Percentiles rank a stretch among this genome's conserved stretches.
These are phyloP conservation scores for Albatrellus sp. DNA, from an alignment of 1,284 basidiomycete genomes.

Conservation along the genomic window DNA sequence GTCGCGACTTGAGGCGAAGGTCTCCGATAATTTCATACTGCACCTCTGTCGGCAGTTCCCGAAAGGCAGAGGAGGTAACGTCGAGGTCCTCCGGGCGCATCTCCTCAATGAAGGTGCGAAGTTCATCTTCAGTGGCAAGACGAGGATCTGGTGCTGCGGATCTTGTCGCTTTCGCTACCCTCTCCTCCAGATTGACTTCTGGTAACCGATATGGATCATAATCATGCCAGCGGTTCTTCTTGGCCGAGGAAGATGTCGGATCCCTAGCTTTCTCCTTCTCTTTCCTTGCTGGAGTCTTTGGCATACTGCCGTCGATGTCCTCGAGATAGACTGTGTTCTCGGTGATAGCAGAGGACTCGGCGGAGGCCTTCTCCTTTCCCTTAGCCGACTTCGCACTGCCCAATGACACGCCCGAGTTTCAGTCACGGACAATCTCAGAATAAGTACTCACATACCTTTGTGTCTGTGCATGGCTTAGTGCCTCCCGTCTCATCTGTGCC, in stretches of 20 bases:
- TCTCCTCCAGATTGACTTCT: constrained; percentile 52
- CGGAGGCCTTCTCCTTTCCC: constrained; percentile 31
- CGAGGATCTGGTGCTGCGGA: constrained; percentile 69
- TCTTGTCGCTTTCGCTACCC: constrained; percentile 45
- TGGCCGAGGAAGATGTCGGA: constrained; percentile 30
- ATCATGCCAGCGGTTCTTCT: constrained; percentile 52
- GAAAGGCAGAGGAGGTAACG: constrained; percentile 79
- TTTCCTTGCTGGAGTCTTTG: constrained; percentile 33
- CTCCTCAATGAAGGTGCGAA: constrained; percentile 83
- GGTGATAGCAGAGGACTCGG: constrained; percentile 35
- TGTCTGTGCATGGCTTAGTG: constrained; percentile 61
- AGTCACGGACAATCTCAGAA: not conserved
- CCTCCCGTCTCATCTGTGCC: constrained; percentile 87
- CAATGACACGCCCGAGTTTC: not conserved
- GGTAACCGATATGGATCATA: constrained; percentile 81
- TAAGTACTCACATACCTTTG: constrained; percentile 19
- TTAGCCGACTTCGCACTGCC: constrained; percentile 14
- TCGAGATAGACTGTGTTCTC: constrained; percentile 77
- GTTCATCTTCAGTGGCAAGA: constrained; percentile 87
- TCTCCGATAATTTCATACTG: constrained; percentile 99
- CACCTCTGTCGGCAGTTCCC: constrained; percentile 86
- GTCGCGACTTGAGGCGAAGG: constrained; percentile 83
- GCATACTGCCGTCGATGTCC: constrained; percentile 56
- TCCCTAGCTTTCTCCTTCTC: constrained; percentile 16
- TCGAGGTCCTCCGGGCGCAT: constrained; percentile 92